Base-by-base conservation (phyloP, 2,329 filamentous ascomycete species). In the Clonostachys rosea region DNA sequence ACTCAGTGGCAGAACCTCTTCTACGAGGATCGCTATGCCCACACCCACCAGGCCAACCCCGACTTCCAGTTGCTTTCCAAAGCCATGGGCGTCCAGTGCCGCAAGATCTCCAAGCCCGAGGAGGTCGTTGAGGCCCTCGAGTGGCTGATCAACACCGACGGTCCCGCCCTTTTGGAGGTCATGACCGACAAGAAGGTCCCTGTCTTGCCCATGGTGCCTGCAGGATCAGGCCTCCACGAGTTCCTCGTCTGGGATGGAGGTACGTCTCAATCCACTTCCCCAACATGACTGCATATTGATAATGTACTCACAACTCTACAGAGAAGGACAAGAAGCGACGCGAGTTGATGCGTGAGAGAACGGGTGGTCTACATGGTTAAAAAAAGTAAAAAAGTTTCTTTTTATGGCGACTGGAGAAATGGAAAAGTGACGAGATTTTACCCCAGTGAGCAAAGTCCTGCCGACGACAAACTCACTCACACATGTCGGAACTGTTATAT, bases 1-100 rank as follows among this genome's bases (percentile, higher is more conserved):
- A 96, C 91, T 2, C 92, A 96, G 73, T 97, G 92, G 92, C 92
- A 97, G 71, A 91, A 90, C 59, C 83, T 97, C 55, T 97, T 97
- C 74, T 97, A 95, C 73, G 87, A 96, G 67, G 91, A 96, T 63
- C 84, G 92, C 57, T 97, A 84, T 59, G 79, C 90, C 35, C 91
- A 96, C 67, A 96, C 92, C 1, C 92, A 97, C 67, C 91, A 96
- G 72, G 78, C 82, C 63, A 97, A 97, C 69, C 91, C 92, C n/a
- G 84, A 96, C 65, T 97, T 97, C 64, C 84, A 95, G 64, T 95
- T 95, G 50, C 76, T 97, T 42, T 83, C 89, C 34, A 89, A 96
- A 54, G 86, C 92, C 18, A 97, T 97, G 92, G 84, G 86, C 52
- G 79, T 97, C 13, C 85, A 91, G 65, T 83, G 84, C 49, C 76